Evolutionary conservation across 306 rosid species (phyloP), one percentile per base, ranked within the genome.

Genomic region (Quercus rubra): DNA sequence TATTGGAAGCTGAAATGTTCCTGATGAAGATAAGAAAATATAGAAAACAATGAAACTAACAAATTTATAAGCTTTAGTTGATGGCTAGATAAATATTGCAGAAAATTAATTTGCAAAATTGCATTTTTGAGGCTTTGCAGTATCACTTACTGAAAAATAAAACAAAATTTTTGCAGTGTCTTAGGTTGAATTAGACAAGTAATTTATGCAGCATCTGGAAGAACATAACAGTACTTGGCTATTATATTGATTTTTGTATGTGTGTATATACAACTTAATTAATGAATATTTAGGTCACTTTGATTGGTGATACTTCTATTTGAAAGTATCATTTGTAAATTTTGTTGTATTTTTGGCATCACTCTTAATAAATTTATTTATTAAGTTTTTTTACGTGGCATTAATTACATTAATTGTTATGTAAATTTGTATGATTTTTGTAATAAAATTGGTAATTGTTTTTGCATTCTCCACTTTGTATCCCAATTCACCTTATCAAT

Each of bases 1-100:
- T 55, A 75, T 67, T 82, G 66, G 79, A 72, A 75, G 64, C 35
- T 72, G 64, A 67, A 55, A 63, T 27, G 67, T 68, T 30, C 43
- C 51, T 49, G 57, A 82, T 21, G 86, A 71, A 71, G 56, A 70
- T 71, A 27, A 46, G 56, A 75, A 43, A 75, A 28, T 35, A 54
- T 14, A 63, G 70, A 74, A 71, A 81, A 62, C 77, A 57, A 67
- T 17, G 8, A 43, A 35, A 52, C 62, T 66, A 55, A 54, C n/a
- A 63, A 19, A 52, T 64, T 18, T 64, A 59, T 20, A n/a, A 27
- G 33, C 30, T 17, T 1, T 10, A 38, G 66, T 18, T 38, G 33
- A 64, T 64, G 54, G 31, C 10, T 38, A 31, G 82, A 33, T 7
- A 30, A 51, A 17, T 46, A 30, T 49, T 3, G 13, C 25, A 63